Evolutionary conservation across 345 rosid genomes (phyloP), one percentile per base, ranked within the genome.

Genomic region (Populus nigra): DNA sequence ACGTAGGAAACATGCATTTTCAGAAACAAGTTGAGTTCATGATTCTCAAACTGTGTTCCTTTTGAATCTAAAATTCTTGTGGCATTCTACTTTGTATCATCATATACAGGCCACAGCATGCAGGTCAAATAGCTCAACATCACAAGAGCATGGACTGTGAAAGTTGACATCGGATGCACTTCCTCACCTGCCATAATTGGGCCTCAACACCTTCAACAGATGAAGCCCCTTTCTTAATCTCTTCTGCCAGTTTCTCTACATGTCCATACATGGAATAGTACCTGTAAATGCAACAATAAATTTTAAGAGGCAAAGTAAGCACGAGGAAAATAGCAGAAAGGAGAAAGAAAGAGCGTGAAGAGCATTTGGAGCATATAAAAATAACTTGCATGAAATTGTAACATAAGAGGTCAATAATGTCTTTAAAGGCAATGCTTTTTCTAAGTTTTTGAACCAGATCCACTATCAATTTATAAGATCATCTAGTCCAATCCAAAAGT

Each of bases 231-330:
- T 91, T 92, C 90, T 87, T 86, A 69, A 94, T 93, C 81, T 92
- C 96, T 85, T 94, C 97, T 35, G 98, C 98, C 80, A 94, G 85
- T 83, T 83, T 91, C 90, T 90, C 94, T 31, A 94, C 97, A 79
- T 94, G 98, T 36, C 98, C 98, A 62, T 94, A 93, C 98, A 92
- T 94, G 83, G 98, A 92, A 86, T 94, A 92, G 88, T 92, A 94
- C 86, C 98, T 94, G 84, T 41, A 82, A 69, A 66, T 41, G 71
- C 67, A 77, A 57, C 35, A 49, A 77, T 49, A 81, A 67, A 22
- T 8, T 75, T 83, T 49, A 2, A 43, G 31, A 39, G 75, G 72
- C 35, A 76, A 47, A 35, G 5, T 11, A 20, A 35, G 5, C 7
- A 20, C 8, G 39, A 17, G 7, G 6, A 1, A n/a, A 55, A 22